Base-by-base conservation (phyloP, 2,329 filamentous ascomycete species). In the Thielaviopsis musarum region DNA sequence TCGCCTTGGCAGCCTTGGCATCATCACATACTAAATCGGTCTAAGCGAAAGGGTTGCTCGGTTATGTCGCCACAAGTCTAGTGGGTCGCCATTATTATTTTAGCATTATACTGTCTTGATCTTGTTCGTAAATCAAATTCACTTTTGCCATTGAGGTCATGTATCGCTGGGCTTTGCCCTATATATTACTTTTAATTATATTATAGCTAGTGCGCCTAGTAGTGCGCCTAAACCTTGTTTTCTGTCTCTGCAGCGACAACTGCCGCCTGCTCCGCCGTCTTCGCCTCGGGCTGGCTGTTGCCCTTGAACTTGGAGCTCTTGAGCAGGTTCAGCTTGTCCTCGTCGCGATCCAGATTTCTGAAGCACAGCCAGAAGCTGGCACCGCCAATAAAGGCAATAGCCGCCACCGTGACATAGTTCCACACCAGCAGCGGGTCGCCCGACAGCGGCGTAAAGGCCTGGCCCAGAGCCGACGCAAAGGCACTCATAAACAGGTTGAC, bases 401-500 rank as follows among this genome's bases (percentile, higher is more conserved):
- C 71, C 5, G 84, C 81, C 19, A 86, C 77, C 19, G 75, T 68
- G 9, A 74, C 77, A 70, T 90, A 90, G 72, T 89, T 87, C 83
- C 84, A 88, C 3, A 84, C 77, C 48, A 87, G 73, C 24, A 85
- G 70, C 1, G 85, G 84, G 66, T 88, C 83, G 6, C 72, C 75
- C 0, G 79, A 78, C 1, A 88, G 72, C 0, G 78, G 73, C 7
- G 80, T 78, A 48, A 87, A 77, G 0, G 83, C 84, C 72, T 88
- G 81, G n/a, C 83, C 84, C 56, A 90, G 72, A 41, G 85, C 85
- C 30, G 82, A 76, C 1, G 82, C 81, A 64, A 90, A 75, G 60
- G 85, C 85, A 30, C 76, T 83, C 77, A 81, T 88, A 73, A 86
- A 83, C 48, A 88, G 75, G 67, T 83, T 83, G 65, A 89, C 74